Evolutionary conservation across 2,329 filamentous ascomycete species (phyloP).

Genomic region (Ophiostoma perfectum): DNA sequence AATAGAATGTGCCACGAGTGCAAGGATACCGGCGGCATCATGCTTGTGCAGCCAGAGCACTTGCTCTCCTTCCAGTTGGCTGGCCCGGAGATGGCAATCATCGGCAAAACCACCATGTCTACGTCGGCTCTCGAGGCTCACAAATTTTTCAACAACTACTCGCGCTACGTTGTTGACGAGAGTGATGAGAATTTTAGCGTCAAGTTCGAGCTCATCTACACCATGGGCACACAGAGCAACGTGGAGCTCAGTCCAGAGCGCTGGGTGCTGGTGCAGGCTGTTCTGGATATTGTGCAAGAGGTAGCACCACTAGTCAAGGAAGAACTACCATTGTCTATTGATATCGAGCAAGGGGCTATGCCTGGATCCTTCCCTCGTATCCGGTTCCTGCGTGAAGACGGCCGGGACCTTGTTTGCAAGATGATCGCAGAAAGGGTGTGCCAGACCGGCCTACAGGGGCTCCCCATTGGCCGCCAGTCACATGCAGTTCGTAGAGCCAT

Average conservation of each 20-base stretch:
- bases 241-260: constrained; percentile 51
- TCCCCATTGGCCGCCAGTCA: constrained; percentile 29
- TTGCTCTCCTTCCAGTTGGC: constrained; percentile 59
- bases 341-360: constrained; percentile 32
- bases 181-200: constrained; percentile 59
- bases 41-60: constrained; percentile 60
- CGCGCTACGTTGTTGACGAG: constrained; percentile 58
- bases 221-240: constrained; percentile 47
- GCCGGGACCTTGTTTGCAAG: constrained; percentile 23
- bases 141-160: constrained; percentile 39
- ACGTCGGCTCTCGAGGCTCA: constrained; percentile 38
- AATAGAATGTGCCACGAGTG: constrained; percentile 41
- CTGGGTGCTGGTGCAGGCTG: constrained; percentile 51
- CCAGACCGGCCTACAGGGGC: constrained; percentile 27
- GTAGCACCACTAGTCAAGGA: constrained; percentile 31
- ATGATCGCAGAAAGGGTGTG: not conserved
- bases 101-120: constrained; percentile 31
- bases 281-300: constrained; percentile 42
- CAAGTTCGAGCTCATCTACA: constrained; percentile 60
- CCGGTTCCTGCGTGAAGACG: constrained; percentile 41
- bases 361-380: constrained; percentile 43
- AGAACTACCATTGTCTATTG: constrained; percentile 37
- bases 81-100: constrained; percentile 46
- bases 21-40: constrained; percentile 45
- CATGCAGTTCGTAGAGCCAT: not conserved